phyloP scores from a whole-genome alignment of 2,329 filamentous ascomycete species.

The Mycosphaerella sp. region DNA sequence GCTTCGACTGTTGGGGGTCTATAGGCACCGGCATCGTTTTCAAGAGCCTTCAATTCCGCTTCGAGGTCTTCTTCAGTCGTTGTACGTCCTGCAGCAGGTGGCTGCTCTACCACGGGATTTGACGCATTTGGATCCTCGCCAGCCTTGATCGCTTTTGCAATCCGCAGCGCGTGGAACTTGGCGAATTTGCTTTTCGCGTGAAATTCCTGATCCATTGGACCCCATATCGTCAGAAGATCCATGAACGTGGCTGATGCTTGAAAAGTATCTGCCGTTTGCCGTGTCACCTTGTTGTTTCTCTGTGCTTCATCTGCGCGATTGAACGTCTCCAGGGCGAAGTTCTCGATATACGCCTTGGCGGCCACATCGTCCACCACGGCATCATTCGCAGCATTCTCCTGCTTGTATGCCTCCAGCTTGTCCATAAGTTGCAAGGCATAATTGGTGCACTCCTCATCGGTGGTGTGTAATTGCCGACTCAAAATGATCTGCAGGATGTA shows the following conservation, averaged over 20 bases:
- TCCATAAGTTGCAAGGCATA: conserved; percentile 87
- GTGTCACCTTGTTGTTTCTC: conserved; percentile 57
- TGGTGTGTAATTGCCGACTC: conserved; percentile 67
- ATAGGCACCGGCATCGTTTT: conserved; percentile 25
- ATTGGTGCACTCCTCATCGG: conserved; percentile 67
- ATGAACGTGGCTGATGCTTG: conserved; percentile 89
- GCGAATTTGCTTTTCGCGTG: conserved; percentile 89
- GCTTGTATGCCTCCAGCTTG: conserved; percentile 77
- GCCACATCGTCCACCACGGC: conserved; percentile 78
- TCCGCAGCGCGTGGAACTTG: conserved; percentile 90
- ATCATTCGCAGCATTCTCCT: conserved; percentile 67
- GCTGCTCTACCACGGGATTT: conserved; percentile 63
- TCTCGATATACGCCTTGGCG: conserved; percentile 86
- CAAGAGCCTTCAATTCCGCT: conserved; percentile 27
- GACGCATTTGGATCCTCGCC: conserved; percentile 87
- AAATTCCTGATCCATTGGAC: conserved; percentile 64
- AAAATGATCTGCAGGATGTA: conserved; percentile 92
- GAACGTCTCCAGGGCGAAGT: conserved; percentile 87
- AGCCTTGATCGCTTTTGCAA: conserved; percentile 82
- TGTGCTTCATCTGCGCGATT: conserved; percentile 76
- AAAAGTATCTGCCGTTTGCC: conserved; percentile 90
- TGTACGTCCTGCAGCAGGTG: conserved; percentile 8
- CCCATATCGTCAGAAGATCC: conserved; percentile 82
- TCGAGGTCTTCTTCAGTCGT: conserved; percentile 26
- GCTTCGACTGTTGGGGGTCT: conserved; percentile 55